These are phyloP conservation scores for Hemileccinum impolitum DNA, from an alignment of 768 basidiomycete genomes.

Conservation along the genomic window DNA sequence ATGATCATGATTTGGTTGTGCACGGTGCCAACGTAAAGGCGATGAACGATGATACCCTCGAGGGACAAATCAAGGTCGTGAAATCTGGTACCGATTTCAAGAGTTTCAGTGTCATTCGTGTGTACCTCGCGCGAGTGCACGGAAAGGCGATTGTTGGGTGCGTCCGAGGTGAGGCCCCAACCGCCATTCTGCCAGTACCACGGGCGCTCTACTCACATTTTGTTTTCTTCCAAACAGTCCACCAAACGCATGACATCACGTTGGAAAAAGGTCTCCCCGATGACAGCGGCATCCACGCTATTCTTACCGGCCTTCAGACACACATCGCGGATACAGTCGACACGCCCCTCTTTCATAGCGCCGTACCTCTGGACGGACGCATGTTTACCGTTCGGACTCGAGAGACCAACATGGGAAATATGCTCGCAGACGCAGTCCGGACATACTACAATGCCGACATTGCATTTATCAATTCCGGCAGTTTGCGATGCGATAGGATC, in stretches of 20 bases:
- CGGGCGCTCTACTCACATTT: not conserved
- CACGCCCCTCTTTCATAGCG: slow-evolving; percentile 1
- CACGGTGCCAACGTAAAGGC: not conserved
- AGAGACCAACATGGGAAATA: slow-evolving; percentile 3
- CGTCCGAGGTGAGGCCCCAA: not conserved
- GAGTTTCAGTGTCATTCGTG: slow-evolving; percentile 4
- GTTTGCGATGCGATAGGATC: slow-evolving; percentile 6
- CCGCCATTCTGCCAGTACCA: not conserved
- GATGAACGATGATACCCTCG: not conserved
- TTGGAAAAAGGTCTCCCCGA: slow-evolving; percentile 3
- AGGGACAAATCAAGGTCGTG: slow-evolving; percentile 7
- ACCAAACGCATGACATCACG: slow-evolving; percentile 7
- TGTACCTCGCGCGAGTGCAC: not conserved
- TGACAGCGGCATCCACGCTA: slow-evolving; percentile 1
- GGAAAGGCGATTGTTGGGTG: not conserved
- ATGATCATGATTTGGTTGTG: slow-evolving; percentile 13
- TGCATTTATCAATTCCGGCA: slow-evolving; percentile 3
- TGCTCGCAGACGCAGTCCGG: slow-evolving; percentile 18
- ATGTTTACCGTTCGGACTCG: not conserved
- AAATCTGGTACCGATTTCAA: slow-evolving; percentile 7
- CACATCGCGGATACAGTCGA: not conserved
- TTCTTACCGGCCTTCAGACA: not conserved
- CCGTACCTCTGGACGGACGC: slow-evolving; percentile 5
- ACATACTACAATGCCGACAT: slow-evolving; percentile 17
- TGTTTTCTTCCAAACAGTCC: not conserved